Base-by-base conservation (phyloP, 2,329 filamentous ascomycete genomes). In the Alternaria conjuncta region DNA sequence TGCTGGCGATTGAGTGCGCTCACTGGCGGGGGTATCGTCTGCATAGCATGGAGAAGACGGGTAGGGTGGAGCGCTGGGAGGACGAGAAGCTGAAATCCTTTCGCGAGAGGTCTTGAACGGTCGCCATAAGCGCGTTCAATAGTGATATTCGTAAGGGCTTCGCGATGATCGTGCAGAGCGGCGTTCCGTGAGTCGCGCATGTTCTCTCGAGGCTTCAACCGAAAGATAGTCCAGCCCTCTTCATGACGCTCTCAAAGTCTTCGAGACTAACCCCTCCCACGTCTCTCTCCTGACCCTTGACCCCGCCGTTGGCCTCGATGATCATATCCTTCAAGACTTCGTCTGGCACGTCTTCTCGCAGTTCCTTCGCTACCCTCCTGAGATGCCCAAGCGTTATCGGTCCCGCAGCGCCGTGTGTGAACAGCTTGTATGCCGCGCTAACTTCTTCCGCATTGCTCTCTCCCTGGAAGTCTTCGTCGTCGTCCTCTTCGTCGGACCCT, bases 301-400 rank as follows among this genome's bases (percentile, higher is more conserved):
- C 88, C 2, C 92, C 93, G 3, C 92, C 92, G 79, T 96, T 97
- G 53, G 95, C 96, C 84, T 98, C 95, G 53, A 94, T 83, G 61
- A 99, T 91, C 96, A 99, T 99, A 83, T 97, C 94, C 82, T 88
- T 89, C 75, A 99, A 82, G 75, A 97, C 81, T 53, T 93, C 90
- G 73, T 98, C 96, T 63, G 88, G 88, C 23, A 97, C 90, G 55
- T 90, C 93, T 81, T 97, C 93, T 80, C 93, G 92, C 72, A 99
- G 82, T 72, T 93, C 88, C 70, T 88, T 89, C 45, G 94, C 94
- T 57, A 97, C 90, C 73, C 91, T 86, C 75, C 88, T 88, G 76
- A 99, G 82, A 81, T 97, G 91, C 15, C 86, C 86, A 26, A 98
- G 75, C 2, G 92, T 96, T 69, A 99, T 97, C n/a, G 87, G 88